These are phyloP conservation scores for Lodderomyces beijingensis DNA, from an alignment of 1,139 yeast species.

Conservation along the genomic window DNA sequence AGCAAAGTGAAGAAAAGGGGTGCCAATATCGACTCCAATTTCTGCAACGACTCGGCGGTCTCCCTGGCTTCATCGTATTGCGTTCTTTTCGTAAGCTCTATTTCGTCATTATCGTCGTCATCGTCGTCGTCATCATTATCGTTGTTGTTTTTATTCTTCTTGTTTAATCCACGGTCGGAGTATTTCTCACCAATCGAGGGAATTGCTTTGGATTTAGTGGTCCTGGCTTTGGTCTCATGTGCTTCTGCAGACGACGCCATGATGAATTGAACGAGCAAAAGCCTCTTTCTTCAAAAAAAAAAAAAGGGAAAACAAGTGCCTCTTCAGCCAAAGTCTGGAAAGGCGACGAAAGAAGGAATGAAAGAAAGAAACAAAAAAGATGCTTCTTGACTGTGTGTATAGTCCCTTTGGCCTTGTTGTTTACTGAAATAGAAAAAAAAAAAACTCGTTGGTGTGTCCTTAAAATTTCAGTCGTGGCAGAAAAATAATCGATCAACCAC, in stretches of 20 bases:
- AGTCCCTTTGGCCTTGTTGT: too few species aligned
- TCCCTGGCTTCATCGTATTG: constrained; percentile 29
- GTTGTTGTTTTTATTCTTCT: not conserved
- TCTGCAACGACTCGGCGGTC: constrained; percentile 26
- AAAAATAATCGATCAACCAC: too few species aligned
- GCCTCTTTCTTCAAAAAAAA: too few species aligned
- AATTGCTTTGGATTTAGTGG: constrained; percentile 5
- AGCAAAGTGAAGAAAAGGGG: constrained; percentile 47
- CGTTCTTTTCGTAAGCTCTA: constrained; percentile 23
- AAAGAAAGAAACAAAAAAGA: too few species aligned
- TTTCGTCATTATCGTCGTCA: constrained; percentile 15
- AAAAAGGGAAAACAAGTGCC: too few species aligned
- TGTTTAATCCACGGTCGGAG: not conserved
- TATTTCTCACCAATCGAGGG: constrained; percentile 10
- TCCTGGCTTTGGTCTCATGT: constrained; percentile 16
- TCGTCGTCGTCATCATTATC: constrained; percentile 5
- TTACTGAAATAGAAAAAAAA: too few species aligned
- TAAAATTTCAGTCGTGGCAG: too few species aligned
- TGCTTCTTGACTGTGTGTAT: too few species aligned
- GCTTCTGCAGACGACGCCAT: constrained; percentile 28
- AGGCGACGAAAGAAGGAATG: too few species aligned
- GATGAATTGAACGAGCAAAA: constrained; percentile 1
- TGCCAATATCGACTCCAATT: constrained; percentile 34
- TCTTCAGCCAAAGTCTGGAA: too few species aligned
- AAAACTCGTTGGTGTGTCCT: too few species aligned